A percentile compares a stretch with the other conserved stretches of the same genome.
These are phyloP conservation scores for Yarrowia bubula DNA, from an alignment of 805 yeast species.

Conservation along the genomic window DNA sequence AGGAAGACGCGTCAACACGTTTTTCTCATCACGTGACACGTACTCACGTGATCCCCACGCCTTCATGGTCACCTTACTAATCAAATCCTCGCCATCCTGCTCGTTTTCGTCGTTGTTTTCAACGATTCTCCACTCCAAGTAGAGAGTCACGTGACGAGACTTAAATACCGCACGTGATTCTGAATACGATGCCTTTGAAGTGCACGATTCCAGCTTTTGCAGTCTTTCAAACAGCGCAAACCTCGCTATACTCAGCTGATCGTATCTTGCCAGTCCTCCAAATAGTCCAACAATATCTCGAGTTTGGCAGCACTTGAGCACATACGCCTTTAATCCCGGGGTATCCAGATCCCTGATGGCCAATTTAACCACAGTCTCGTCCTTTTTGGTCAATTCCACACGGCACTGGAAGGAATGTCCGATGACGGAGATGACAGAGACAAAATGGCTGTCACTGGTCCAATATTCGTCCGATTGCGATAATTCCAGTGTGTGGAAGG, in stretches of 20 bases:
- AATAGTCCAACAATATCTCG: constrained; percentile 1
- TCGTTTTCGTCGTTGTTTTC: not conserved
- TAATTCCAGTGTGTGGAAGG: constrained; percentile 4
- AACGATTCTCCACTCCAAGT: not conserved
- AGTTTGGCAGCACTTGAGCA: not conserved
- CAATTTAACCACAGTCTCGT: not conserved
- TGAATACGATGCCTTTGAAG: not conserved
- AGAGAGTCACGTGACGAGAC: not conserved
- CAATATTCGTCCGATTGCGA: not conserved
- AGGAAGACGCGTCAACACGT: not conserved
- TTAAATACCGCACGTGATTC: not conserved
- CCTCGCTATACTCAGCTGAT: not conserved
- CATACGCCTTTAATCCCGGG: not conserved
- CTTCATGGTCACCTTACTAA: not conserved
- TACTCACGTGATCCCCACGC: constrained; percentile 3
- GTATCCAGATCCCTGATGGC: not conserved
- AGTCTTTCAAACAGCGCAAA: not conserved
- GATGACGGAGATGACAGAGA: not conserved
- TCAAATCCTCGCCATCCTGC: not conserved
- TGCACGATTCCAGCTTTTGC: not conserved
- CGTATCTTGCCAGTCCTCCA: constrained; percentile 1
- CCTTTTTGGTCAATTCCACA: not conserved
- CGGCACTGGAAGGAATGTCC: constrained; percentile 3
- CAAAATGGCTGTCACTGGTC: not conserved
- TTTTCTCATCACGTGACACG: not conserved